phyloP scores from a whole-genome alignment of 2,329 filamentous ascomycete species.

The Byssothecium circinans region DNA sequence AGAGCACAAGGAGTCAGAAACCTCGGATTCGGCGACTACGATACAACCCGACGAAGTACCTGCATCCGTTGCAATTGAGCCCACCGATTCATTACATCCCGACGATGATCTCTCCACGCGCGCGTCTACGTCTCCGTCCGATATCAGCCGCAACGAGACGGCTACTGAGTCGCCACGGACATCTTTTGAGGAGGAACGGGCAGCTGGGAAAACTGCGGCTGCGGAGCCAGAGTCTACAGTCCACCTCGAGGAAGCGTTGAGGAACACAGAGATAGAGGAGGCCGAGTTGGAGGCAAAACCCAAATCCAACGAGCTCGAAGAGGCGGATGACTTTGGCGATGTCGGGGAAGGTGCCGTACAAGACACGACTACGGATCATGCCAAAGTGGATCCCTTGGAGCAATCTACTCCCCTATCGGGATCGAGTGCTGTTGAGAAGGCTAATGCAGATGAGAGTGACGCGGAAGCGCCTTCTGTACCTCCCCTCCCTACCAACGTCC shows the following conservation, averaged over 20 bases:
- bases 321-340: constrained; percentile 19
- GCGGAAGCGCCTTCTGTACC: too few relatives aligned
- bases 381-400: background rate
- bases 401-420: background rate
- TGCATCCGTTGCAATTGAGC: constrained; percentile 2
- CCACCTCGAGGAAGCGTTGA: too few relatives aligned
- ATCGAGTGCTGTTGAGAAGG: background rate
- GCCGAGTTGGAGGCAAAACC: background rate
- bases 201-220: background rate
- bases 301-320: background rate
- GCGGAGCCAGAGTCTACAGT: background rate
- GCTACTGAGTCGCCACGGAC: constrained; percentile 39
- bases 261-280: background rate
- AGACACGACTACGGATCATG: background rate
- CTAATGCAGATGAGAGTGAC: background rate
- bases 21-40: constrained; percentile 29
- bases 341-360: constrained; percentile 16
- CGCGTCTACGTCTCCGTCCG: constrained; percentile 41
- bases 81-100: constrained; percentile 13
- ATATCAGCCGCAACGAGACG: constrained; percentile 35
- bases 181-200: constrained; percentile 40
- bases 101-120: constrained; percentile 38
- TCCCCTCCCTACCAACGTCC: background rate
- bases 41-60: constrained; percentile 24
- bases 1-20: constrained; percentile 17